These are phyloP conservation scores for Penicillium oxalicum DNA, from an alignment of 2,329 filamentous ascomycete species.

Conservation along the genomic window DNA sequence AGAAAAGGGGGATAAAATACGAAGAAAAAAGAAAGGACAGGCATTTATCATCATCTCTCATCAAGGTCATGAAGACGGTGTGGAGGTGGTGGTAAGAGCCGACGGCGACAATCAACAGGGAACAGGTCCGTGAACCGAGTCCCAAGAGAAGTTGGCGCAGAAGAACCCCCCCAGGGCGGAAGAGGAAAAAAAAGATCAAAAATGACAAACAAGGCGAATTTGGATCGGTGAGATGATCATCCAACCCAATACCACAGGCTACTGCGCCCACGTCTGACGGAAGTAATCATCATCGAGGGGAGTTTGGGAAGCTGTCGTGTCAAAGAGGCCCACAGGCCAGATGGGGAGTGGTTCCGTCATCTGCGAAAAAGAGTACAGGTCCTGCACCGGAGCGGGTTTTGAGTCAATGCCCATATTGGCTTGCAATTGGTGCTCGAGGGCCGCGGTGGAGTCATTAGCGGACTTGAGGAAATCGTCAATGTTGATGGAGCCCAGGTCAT, in stretches of 20 bases:
- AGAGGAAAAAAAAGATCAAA: constrained; percentile 4
- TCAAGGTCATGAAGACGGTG: constrained; percentile 41
- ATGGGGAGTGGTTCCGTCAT: constrained; percentile 25
- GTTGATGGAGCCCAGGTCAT: constrained; percentile 37
- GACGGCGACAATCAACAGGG: neutral
- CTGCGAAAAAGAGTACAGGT: constrained; percentile 26
- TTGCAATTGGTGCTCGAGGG: constrained; percentile 37
- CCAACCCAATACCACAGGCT: constrained; percentile 1
- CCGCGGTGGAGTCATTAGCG: constrained; percentile 36
- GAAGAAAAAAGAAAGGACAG: constrained; percentile 18
- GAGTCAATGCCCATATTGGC: constrained; percentile 32
- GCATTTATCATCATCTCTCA: constrained; percentile 43
- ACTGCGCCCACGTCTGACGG: constrained; percentile 29
- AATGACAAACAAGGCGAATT: constrained; percentile 6
- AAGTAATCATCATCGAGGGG: constrained; percentile 30
- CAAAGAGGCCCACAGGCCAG: constrained; percentile 31
- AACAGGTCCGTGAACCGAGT: neutral
- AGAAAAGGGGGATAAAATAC: constrained; percentile 9
- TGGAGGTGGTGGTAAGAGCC: constrained; percentile 33
- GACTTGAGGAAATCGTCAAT: constrained; percentile 42
- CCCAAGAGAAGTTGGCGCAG: neutral
- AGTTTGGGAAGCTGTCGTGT: constrained; percentile 20
- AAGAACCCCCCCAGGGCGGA: constrained; percentile 12
- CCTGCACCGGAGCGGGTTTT: constrained; percentile 28
- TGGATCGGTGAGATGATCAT: no score